These are phyloP conservation scores for Strigomonas culicis DNA, from an alignment of 208 protist genomes.

Conservation along the genomic window DNA sequence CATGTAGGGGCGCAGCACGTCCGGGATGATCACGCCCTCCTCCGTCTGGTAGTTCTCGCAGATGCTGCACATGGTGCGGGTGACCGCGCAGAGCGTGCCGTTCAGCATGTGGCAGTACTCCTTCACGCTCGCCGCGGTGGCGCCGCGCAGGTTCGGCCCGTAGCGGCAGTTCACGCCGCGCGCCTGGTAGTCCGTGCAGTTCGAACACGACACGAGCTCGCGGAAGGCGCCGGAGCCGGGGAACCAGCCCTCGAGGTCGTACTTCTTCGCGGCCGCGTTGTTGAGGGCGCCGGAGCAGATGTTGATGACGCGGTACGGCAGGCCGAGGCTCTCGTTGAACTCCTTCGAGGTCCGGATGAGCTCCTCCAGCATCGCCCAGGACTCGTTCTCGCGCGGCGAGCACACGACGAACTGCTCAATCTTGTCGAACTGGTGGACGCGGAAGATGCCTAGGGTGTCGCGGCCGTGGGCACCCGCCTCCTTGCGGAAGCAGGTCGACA, in stretches of 20 bases:
- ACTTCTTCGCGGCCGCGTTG: slow-evolving; percentile 99
- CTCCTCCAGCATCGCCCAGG: slow-evolving; percentile 87
- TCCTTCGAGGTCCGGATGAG: slow-evolving; percentile 92
- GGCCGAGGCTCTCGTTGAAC: slow-evolving; percentile 92
- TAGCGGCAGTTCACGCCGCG: slow-evolving; percentile 90
- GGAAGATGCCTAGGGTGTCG: slow-evolving; percentile 95
- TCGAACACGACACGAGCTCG: slow-evolving; percentile 99
- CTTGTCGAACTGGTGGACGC: slow-evolving; percentile 97
- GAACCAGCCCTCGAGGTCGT: slow-evolving; percentile 99
- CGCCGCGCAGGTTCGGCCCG: slow-evolving; percentile 77
- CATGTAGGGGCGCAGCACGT: slow-evolving; percentile 91
- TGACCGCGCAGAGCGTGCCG: slow-evolving; percentile 97
- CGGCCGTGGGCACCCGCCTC: slow-evolving; percentile 96
- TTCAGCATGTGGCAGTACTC: slow-evolving; percentile 99
- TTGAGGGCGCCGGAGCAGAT: slow-evolving; percentile 98
- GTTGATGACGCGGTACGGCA: slow-evolving; percentile 94
- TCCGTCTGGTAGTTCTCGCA: slow-evolving; percentile 99
- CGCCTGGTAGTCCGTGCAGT: slow-evolving; percentile 99
- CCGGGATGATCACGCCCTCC: slow-evolving; percentile 91
- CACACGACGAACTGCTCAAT: slow-evolving; percentile 95
- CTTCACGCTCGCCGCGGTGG: slow-evolving; percentile 78
- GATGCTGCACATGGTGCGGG: slow-evolving; percentile 99
- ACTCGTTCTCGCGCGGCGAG: slow-evolving; percentile 87
- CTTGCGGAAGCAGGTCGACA: slow-evolving; percentile 99
- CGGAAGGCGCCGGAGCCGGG: slow-evolving; percentile 94